Base-by-base conservation (phyloP, 345 rosid species). In the Hibiscus tridactylites region DNA sequence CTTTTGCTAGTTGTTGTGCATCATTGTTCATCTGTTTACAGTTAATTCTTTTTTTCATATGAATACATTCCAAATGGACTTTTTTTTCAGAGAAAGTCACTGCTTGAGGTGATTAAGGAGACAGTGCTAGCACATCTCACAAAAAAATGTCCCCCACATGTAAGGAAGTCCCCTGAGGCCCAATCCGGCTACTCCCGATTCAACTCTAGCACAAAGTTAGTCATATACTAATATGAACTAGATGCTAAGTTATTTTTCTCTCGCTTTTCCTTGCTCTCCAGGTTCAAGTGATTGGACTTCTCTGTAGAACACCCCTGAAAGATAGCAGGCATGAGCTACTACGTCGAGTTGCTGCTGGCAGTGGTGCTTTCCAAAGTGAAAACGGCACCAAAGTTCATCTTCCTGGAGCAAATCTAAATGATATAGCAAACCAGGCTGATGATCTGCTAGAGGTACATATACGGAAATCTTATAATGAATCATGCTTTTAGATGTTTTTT, bases 231-330 rank as follows among this genome's bases (percentile, higher is more conserved):
- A 29, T 31, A 2, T 64, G 26, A 16, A 58, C 1, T 46, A 28
- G 52, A 29, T 6, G 9, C 68, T 49, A 5, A 21, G 15, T 68
- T 71, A n/a, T 3, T 39, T 13, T 5, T 5, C 26, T 52, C 61
- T 64, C 9, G 16, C 33, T 61, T 31, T 33, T 73, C 39, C 47
- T 17, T 49, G 61, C 61, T 72, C 13, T 71, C 53, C 39, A 94
- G 96, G 92, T 94, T 81, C 97, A 88, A 73, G 97, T 94, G 85
- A 75, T 94, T 79, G 99, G 97, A 71, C 84, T 94, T 80, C 97
- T 90, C 39, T 91, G 97, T 82, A 84, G 97, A 91, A 91, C 96
- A 28, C 96, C 96, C 4, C 79, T 79, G 54, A 91, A 91, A 75
- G 95, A 91, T 13, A 90, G 97, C 82, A 85, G 98, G 73, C 90